Evolutionary conservation across 257 asterid species (phyloP), one percentile per base, ranked within the genome.

Genomic region (Thymus mandschuricus): DNA sequence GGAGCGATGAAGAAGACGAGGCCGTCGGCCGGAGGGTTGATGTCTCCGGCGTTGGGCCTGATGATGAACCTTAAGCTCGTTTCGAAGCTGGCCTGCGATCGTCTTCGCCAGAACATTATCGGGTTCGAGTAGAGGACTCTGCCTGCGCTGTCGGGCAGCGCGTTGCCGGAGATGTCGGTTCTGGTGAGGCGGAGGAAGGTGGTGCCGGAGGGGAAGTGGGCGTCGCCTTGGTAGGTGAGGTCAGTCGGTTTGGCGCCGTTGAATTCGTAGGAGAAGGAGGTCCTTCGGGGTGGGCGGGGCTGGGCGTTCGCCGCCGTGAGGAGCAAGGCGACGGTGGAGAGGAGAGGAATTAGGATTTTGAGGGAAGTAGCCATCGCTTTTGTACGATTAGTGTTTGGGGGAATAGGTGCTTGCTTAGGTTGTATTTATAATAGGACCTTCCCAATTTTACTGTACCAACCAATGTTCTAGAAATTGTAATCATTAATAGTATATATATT

Each of bases 1-100:
- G 73, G 56, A 1, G n/a, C 54, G 15, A 69, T 43, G 65, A 56
- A 69, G 73, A 69, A 69, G 45, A 33, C 38, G 5, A 69, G 12
- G 64, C 73, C 73, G 65, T 69, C 65, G 45, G 45, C 73, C 6
- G 40, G 41, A 0, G 9, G 10, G 27, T 68, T 41, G 9, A 15
- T 2, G 41, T 9, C 28, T 27, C 44, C 64, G 2, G 28, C 8
- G 33, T 27, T 58, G 5, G 54, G 54, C 0, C 1, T 21, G 10
- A 68, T 27, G 31, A 28, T 4, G 28, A 68, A 68, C 8, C 3
- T 27, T 1, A 68, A 5, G 64, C 30, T 28, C 13, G 64, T 54
- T 6, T 54, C 13, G 65, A 68, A 68, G 44, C n/a, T 3, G 31
- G 73, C 64, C 4, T 68, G 54, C 8, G 3, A 12, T 11, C 35